Evolutionary conservation across 2,329 filamentous ascomycete genomes (phyloP), one percentile per base, ranked within the genome.

Genomic region (Metarhizium guizhouense): DNA sequence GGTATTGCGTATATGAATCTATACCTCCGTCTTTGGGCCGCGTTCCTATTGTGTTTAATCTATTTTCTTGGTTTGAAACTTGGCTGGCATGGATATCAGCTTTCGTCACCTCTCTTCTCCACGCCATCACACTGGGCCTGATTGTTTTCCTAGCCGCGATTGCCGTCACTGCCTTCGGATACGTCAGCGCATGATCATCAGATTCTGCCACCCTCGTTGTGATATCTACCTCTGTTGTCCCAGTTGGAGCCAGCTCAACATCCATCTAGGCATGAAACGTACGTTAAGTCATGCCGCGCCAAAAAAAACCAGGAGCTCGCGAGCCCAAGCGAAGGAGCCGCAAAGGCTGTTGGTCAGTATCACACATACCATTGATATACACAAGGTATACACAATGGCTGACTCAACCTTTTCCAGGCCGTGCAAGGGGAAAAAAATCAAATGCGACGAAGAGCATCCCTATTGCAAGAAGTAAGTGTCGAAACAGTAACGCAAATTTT

Each of bases 371-470:
- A 3, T 18, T 20, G 42, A 20, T 20, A 45, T n/a, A 11, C 34
- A 38, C n/a, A 25, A 16, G 25, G 20, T 18, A 18, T 25, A 16
- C 42, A 16, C n/a, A 45, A 11, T 25, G 7, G 5, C 18, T 45
- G 18, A 45, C 42, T 29, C 6, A 20, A 7, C 18, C 11, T 29
- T 48, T 4, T 30, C 25, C 55, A 90, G 87, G 86, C 87, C 86
- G 13, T 92, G 88, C 74, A 92, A 92, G 73, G 80, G 81, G 60
- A 81, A 87, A 58, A 93, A 74, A 58, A 69, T 74, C 60, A 92
- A 92, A 75, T 93, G 88, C 71, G 88, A 86, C 59, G 89, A 93
- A 69, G 85, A 88, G 66, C 86, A 86, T 61, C 88, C 89, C 14
- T 72, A 70, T 59, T 93, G 89, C 70, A 65, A 79, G 51, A 91